Percentiles rank a stretch among this genome's conserved stretches.
Evolutionary conservation across 805 yeast genomes (phyloP).

Genomic region (Diddensiella caesifluorescens): DNA sequence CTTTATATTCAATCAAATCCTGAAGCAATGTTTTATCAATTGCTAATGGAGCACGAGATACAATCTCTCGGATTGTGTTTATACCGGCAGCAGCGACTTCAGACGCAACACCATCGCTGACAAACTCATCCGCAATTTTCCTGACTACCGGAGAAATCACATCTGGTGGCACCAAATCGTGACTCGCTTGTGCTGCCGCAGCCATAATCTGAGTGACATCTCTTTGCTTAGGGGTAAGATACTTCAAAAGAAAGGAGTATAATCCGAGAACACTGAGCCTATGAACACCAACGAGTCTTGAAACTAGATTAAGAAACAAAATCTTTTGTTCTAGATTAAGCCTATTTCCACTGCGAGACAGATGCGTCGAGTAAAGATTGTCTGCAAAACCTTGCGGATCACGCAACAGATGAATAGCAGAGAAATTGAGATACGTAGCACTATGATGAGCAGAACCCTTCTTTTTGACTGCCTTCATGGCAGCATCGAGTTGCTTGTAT

Average conservation of each 20-base stretch:
- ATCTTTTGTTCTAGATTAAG: constrained; percentile 86
- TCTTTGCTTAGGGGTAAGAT: constrained; percentile 87
- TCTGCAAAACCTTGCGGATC: constrained; percentile 99
- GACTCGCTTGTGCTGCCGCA: constrained; percentile 93
- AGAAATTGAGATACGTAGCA: constrained; percentile 75
- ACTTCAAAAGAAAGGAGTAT: constrained; percentile 83
- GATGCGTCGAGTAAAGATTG: constrained; percentile 62
- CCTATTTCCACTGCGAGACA: constrained; percentile 61
- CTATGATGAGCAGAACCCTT: constrained; percentile 43
- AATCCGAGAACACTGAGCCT: constrained; percentile 85
- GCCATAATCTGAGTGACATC: constrained; percentile 97
- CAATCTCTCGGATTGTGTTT: constrained; percentile 89
- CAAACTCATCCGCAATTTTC: constrained; percentile 95
- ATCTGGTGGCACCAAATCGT: constrained; percentile 97
- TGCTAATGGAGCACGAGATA: constrained; percentile 90
- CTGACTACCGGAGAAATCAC: constrained; percentile 71
- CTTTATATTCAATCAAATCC: constrained; percentile 84
- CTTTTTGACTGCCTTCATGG: constrained; percentile 57
- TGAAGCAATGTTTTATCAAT: constrained; percentile 83
- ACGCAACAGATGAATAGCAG: constrained; percentile 88
- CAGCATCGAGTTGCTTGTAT: constrained; percentile 72
- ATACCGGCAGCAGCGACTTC: constrained; percentile 98
- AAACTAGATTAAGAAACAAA: constrained; percentile 76
- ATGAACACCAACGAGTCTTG: constrained; percentile 90
- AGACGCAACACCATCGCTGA: constrained; percentile 95